phyloP scores from a whole-genome alignment of 1,284 basidiomycete species.

The Rhizoctonia solani region DNA sequence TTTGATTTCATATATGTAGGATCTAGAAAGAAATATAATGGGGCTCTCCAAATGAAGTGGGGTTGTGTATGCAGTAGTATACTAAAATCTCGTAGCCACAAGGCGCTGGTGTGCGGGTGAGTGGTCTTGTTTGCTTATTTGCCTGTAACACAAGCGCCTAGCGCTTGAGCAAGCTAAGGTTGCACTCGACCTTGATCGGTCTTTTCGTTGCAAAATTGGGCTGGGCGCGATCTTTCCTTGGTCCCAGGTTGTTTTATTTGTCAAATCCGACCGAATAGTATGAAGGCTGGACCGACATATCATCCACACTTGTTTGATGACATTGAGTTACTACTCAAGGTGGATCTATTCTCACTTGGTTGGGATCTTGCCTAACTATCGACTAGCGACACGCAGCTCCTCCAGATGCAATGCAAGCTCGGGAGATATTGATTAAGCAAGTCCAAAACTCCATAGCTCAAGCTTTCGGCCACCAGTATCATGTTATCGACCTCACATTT shows the following conservation, averaged over 20 bases:
- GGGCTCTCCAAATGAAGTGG: no score
- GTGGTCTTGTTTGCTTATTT: no score
- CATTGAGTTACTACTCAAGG: conserved; percentile 28
- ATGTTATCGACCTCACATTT: conserved; percentile 24
- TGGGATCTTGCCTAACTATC: neutral
- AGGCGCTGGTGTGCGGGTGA: no score
- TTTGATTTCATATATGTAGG: no score
- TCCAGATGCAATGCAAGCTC: conserved; percentile 24
- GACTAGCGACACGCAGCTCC: conserved; percentile 30
- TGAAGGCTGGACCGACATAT: conserved; percentile 32
- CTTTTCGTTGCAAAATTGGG: neutral
- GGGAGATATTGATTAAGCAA: conserved; percentile 19
- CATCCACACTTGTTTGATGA: conserved; percentile 29
- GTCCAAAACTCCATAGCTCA: conserved; percentile 24
- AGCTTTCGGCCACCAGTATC: conserved; percentile 13
- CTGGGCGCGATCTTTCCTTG: neutral
- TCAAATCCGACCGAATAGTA: neutral
- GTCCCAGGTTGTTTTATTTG: neutral
- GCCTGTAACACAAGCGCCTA: neutral
- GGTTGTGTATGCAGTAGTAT: no score
- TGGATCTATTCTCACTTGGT: neutral
- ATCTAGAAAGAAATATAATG: no score
- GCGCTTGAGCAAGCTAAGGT: no score
- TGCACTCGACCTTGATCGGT: neutral
- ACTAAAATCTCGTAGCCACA: no score